Evolutionary conservation across 768 basidiomycete genomes (phyloP).

Genomic region (Epithele typhae): DNA sequence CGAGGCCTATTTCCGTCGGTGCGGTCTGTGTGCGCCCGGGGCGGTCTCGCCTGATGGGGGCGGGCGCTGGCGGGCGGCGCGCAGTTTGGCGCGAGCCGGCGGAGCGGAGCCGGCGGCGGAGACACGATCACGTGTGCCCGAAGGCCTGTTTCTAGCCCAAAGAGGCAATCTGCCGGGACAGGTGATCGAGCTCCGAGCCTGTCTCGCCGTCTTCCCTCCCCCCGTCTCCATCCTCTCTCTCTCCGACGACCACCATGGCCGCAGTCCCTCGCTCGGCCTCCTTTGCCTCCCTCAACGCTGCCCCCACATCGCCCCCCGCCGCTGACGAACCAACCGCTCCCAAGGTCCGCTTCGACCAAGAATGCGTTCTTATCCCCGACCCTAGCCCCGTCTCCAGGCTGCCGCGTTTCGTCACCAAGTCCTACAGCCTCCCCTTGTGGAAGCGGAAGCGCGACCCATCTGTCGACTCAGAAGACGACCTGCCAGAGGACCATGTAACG

Average conservation of each 20-base stretch:
- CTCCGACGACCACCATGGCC: slow-evolving; percentile 10
- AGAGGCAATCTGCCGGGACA: no score
- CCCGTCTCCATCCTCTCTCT: background rate
- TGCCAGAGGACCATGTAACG: slow-evolving; percentile 43
- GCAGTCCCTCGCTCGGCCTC: slow-evolving; percentile 7
- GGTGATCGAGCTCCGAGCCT: no score
- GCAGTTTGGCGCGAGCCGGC: background rate
- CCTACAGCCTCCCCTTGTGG: slow-evolving; percentile 69
- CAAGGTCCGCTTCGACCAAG: slow-evolving; percentile 63
- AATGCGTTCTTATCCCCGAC: slow-evolving; percentile 76
- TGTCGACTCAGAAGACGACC: slow-evolving; percentile 16
- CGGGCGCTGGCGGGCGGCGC: no score
- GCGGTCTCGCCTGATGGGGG: no score
- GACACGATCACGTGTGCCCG: slow-evolving; percentile 13
- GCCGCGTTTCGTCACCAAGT: slow-evolving; percentile 55
- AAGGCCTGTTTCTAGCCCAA: no score
- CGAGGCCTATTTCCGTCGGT: background rate
- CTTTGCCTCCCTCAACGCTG: slow-evolving; percentile 9
- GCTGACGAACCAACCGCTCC: slow-evolving; percentile 1
- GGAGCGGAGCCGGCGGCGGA: slow-evolving; percentile 3
- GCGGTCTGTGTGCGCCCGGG: background rate
- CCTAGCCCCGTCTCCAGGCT: slow-evolving; percentile 34
- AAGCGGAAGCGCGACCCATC: slow-evolving; percentile 33
- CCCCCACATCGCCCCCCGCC: background rate
- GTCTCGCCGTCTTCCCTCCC: no score